These are phyloP conservation scores for Curvularia spicifera DNA, from an alignment of 2,329 filamentous ascomycete genomes.

Conservation along the genomic window DNA sequence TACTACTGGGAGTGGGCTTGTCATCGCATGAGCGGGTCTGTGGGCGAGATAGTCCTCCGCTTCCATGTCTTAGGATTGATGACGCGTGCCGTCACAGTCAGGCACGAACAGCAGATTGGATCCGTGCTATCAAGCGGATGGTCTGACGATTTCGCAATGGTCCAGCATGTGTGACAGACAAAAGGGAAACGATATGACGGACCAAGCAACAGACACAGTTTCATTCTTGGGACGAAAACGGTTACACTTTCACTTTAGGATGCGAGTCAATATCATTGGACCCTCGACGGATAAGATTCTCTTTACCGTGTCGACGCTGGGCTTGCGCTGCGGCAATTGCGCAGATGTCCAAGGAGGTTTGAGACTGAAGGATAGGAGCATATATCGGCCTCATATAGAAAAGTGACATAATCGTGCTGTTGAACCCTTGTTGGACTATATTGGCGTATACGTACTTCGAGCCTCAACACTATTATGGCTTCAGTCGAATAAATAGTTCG, in stretches of 20 bases:
- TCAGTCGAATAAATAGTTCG: background rate
- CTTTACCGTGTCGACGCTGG: background rate
- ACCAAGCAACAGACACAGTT: background rate
- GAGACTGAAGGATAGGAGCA: background rate
- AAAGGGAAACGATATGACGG: background rate
- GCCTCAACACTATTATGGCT: conserved; percentile 1
- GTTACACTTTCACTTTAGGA: background rate
- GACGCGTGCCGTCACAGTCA: background rate
- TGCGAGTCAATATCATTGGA: background rate
- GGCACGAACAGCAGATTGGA: background rate
- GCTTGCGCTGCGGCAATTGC: conserved; percentile 6
- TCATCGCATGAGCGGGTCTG: background rate
- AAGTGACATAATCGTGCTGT: background rate
- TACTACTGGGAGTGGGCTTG: background rate
- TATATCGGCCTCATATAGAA: conserved; percentile 1
- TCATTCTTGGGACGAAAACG: background rate
- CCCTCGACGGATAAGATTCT: background rate
- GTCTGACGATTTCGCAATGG: background rate
- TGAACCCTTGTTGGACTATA: background rate
- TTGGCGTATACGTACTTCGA: background rate
- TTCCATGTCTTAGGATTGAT: background rate
- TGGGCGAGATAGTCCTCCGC: background rate
- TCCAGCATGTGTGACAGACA: background rate
- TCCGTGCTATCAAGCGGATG: background rate
- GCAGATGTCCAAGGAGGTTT: background rate